Evolutionary conservation across 163 green algal genomes (phyloP), one percentile per base, ranked within the genome.

Genomic region (Chlorella variabilis): DNA sequence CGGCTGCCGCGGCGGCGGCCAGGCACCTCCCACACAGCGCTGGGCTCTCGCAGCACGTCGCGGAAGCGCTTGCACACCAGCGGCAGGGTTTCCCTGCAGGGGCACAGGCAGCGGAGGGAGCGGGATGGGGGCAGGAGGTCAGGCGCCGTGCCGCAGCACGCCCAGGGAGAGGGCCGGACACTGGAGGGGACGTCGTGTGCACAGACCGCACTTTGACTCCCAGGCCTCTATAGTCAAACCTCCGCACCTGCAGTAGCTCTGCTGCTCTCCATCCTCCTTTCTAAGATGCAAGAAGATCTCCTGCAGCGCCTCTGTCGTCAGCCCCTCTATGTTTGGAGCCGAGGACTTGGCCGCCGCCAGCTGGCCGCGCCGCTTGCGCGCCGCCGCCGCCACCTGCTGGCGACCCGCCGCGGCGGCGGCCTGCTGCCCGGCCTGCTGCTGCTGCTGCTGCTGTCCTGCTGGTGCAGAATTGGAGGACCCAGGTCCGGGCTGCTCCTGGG

Each of bases 51-150:
- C 77, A 83, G 77, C 49, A 77, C 51, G 4, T 77, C 77, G 0
- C 77, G 49, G 29, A 83, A 83, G 27, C 77, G 65, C 51, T 70
- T 70, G 65, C 77, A 83, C 36, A 83, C 77, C 36, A 83, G 77
- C 3, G 77, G 77, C 66, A 83, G n/a, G 20, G 77, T 61, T 29
- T 83, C 77, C 51, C 77, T 77, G 66, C 77, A 41, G n/a, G n/a
- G n/a, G n/a, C n/a, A 13, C 21, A 42, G 6, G 27, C 39, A 4
- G 38, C 36, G 36, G 3, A 9, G 17, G 18, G 18, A 49, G 38
- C 20, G 33, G 21, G 36, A 6, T 69, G 33, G 7, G n/a, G n/a
- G n/a, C n/a, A n/a, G n/a, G n/a, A n/a, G n/a, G n/a, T n/a, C n/a
- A n/a, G n/a, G n/a, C n/a, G n/a, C n/a, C n/a, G n/a, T n/a, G n/a